Evolutionary conservation across 129 eudicot genomes (phyloP), one percentile per base, ranked within the genome.

Genomic region (Arctium lappa): DNA sequence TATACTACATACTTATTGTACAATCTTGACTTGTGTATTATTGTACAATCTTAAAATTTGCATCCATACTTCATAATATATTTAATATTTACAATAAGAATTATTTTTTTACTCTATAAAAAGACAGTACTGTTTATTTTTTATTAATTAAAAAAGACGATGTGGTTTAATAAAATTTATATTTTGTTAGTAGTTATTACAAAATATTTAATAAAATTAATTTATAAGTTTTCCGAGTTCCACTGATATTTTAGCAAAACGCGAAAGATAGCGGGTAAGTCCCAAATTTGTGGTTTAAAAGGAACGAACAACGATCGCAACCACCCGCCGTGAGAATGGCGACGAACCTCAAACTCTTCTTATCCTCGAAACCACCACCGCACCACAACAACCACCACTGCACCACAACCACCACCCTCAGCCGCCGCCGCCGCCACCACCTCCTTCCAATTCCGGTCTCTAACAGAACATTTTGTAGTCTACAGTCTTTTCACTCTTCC

Each of bases 281-380:
- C 71, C 36, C 18, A 27, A 79, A 84, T 56, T 69, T 73, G 83
- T 84, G 87, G 87, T 79, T 84, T 84, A 79, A 84, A 84, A 84
- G 6, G 82, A 71, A 53, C 72, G 48, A 27, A 79, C 5, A 78
- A 78, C 78, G 70, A 69, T 38, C 56, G 69, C 82, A 75, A 32
- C 80, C 84, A 73, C 87, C 80, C 83, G 76, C 76, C 87, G 75
- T 84, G 76, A 10, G 13, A 65, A 84, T 79, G 84, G 77, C 87
- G 65, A 84, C 87, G 46, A 84, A 44, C 89, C 80, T 82, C 16
- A 82, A 86, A 66, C 77, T 82, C 53, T 81, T 77, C 88, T 86
- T 86, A 86, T 86, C 89, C 81, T 75, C 88, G 8, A 78, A 73
- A 76, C 82, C 82, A 75, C 86, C 86, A 73, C 78, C 80, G 38